phyloP scores from a whole-genome alignment of 2,329 filamentous ascomycete species.

The Aspergillus oerlinghausenensis region DNA sequence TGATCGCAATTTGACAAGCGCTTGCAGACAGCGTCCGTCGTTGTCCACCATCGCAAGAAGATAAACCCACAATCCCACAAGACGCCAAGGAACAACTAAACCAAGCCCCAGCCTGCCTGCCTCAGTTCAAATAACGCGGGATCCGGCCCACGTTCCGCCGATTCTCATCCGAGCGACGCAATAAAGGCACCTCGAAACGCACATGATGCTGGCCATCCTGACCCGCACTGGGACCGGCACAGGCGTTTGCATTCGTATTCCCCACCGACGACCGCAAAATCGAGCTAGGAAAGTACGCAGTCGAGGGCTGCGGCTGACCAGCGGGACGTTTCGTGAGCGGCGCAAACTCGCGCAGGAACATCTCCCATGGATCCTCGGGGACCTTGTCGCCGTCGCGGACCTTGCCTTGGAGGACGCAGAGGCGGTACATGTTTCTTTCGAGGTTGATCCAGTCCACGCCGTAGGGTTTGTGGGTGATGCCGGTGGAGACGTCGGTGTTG shows the following conservation, averaged over 20 bases:
- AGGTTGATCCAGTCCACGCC: conserved; percentile 4
- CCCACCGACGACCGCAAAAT: conserved; percentile 1
- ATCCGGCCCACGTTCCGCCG: neutral
- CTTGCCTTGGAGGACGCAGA: conserved; percentile 7
- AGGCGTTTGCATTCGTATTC: neutral
- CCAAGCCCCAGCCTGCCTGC: neutral
- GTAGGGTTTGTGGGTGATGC: conserved; percentile 6
- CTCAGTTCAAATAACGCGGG: neutral
- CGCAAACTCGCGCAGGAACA: conserved; percentile 7
- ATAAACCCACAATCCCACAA: neutral
- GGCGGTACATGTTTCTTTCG: conserved; percentile 5
- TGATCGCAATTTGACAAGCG: neutral
- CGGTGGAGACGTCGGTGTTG: conserved; percentile 2
- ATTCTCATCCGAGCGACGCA: neutral
- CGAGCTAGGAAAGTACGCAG: neutral
- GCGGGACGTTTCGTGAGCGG: neutral
- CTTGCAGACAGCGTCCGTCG: neutral
- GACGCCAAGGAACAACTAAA: neutral
- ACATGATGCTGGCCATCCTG: neutral
- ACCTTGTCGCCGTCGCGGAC: neutral
- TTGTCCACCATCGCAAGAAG: neutral
- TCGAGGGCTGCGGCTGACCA: neutral
- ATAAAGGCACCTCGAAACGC: neutral
- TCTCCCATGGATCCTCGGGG: conserved; percentile 6
- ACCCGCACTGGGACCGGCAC: neutral